phyloP scores from a whole-genome alignment of 2,329 filamentous ascomycete genomes.

The Coniella lustricola region DNA sequence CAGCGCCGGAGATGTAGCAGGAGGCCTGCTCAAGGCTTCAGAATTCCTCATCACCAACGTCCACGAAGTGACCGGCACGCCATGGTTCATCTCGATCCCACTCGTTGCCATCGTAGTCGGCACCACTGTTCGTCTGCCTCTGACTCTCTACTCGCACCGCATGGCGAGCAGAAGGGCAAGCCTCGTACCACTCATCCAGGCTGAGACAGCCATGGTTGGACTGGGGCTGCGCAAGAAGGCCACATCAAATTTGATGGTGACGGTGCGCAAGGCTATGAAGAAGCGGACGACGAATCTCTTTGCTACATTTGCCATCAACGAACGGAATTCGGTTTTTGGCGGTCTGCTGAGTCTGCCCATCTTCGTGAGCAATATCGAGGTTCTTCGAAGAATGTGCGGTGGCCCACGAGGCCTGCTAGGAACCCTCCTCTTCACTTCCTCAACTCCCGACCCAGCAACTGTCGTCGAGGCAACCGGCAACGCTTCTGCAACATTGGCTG shows the following conservation, averaged over 20 bases:
- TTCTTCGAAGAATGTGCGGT: constrained; percentile 40
- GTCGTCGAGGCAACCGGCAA: not conserved
- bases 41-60: constrained; percentile 36
- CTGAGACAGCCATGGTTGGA: constrained; percentile 26
- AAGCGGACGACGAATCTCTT: constrained; percentile 11
- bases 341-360: constrained; percentile 36
- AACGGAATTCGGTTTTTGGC: constrained; percentile 22
- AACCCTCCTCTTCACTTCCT: constrained; percentile 21
- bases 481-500: not conserved
- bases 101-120: constrained; percentile 42
- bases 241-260: constrained; percentile 14
- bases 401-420: constrained; percentile 31
- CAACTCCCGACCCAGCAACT: not conserved
- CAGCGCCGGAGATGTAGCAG: constrained; percentile 27
- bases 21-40: constrained; percentile 29
- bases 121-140: constrained; percentile 39
- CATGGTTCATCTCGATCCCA: constrained; percentile 50
- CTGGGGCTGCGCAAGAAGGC: constrained; percentile 17
- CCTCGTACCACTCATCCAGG: constrained; percentile 26
- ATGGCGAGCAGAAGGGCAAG: constrained; percentile 24
- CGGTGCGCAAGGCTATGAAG: constrained; percentile 24
- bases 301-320: constrained; percentile 7
- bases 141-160: constrained; percentile 32
- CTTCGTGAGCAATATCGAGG: constrained; percentile 45
- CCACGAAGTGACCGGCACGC: constrained; percentile 36